A percentile compares a stretch with the other conserved stretches of the same genome.
phyloP scores from a whole-genome alignment of 169 alveolate species.

The Plasmodium berghei region DNA sequence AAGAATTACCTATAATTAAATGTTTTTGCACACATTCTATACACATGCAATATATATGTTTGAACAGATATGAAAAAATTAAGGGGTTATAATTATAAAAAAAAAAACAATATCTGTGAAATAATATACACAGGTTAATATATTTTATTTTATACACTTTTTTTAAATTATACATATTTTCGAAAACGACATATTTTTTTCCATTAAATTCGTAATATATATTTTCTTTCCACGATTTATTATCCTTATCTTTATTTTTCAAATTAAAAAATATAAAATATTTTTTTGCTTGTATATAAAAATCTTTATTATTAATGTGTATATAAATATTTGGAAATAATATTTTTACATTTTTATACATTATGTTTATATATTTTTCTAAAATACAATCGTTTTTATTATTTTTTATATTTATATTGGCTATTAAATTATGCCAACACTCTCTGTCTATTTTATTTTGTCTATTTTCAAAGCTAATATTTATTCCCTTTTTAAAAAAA shows the following conservation, averaged over 20 bases:
- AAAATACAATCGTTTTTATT: not conserved
- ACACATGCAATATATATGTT: conserved; percentile 44
- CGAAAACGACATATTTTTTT: conserved; percentile 49
- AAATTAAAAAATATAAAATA: conserved; percentile 46
- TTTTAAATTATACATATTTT: conserved; percentile 31
- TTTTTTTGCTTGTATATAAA: conserved; percentile 52
- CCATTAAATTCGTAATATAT: conserved; percentile 41
- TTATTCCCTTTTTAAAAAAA: not conserved
- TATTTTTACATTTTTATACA: not conserved
- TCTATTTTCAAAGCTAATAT: not conserved
- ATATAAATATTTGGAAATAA: conserved; percentile 4
- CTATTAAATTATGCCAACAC: not conserved
- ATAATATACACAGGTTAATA: conserved; percentile 51
- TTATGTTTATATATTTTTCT: conserved; percentile 3
- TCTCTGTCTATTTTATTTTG: not conserved
- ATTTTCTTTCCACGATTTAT: not conserved
- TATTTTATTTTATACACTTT: conserved; percentile 55
- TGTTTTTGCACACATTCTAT: conserved; percentile 19
- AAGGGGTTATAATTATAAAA: conserved; percentile 46
- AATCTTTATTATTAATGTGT: conserved; percentile 6
- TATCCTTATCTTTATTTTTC: conserved; percentile 14
- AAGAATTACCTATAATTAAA: conserved; percentile 11
- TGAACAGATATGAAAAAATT: conserved; percentile 19
- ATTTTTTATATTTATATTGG: not conserved
- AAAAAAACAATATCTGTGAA: conserved; percentile 69